A percentile compares a stretch with the other conserved stretches of the same genome.
Evolutionary conservation across 2,329 filamentous ascomycete species (phyloP).

Genomic region (Hymenoscyphus fructigenus): DNA sequence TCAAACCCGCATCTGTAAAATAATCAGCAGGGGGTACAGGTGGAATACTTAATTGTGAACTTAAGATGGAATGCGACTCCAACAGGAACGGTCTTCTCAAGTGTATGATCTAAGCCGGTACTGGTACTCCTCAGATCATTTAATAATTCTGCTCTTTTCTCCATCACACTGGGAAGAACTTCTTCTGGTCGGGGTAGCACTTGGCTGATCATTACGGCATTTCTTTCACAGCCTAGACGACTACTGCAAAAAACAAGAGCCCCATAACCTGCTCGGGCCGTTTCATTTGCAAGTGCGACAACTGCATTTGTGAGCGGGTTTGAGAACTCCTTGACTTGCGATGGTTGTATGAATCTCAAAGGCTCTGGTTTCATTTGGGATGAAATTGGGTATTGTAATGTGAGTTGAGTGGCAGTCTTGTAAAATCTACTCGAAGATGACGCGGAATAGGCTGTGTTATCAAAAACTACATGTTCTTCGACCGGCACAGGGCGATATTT

Average conservation of each 20-base stretch:
- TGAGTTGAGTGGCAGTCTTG: conserved; percentile 54
- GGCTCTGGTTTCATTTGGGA: conserved; percentile 42
- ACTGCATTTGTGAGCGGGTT: conserved; percentile 69
- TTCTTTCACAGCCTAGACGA: conserved; percentile 63
- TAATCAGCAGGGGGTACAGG: conserved; percentile 1
- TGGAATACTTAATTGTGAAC: conserved; percentile 23
- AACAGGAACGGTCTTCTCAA: conserved; percentile 62
- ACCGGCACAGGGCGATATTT: conserved; percentile 74
- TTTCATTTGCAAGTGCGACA: conserved; percentile 67
- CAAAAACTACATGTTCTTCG: conserved; percentile 71
- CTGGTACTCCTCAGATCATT: conserved; percentile 64
- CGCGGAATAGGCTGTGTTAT: conserved; percentile 65
- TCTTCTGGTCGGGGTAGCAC: conserved; percentile 54
- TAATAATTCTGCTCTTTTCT: conserved; percentile 62
- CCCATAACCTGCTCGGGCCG: conserved; percentile 65
- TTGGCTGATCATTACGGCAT: conserved; percentile 66
- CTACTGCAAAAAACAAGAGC: conserved; percentile 74
- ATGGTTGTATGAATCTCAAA: conserved; percentile 52
- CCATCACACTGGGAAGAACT: conserved; percentile 49
- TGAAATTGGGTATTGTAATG: conserved; percentile 36
- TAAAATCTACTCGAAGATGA: conserved; percentile 58
- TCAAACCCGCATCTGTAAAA: conserved; percentile 58
- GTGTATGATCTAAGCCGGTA: conserved; percentile 63
- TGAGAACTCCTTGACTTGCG: conserved; percentile 59
- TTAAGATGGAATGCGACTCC: conserved; percentile 75